Base-by-base conservation (phyloP, 495 filamentous ascomycete genomes). In the Copromyces sp. region DNA sequence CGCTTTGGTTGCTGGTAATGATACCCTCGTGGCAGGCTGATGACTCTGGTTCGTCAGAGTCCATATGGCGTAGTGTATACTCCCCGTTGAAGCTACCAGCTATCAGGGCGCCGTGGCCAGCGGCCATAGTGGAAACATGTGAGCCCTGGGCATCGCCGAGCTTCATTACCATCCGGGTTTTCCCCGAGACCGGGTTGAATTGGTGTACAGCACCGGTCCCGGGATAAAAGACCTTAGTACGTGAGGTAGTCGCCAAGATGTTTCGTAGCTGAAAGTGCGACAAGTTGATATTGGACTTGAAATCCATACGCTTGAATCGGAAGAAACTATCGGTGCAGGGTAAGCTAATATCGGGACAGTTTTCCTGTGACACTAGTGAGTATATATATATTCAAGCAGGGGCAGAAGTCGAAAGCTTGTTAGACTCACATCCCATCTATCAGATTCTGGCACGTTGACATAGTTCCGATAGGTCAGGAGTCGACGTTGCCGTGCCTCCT, bases 181-280 rank as follows among this genome's bases (percentile, higher is more conserved):
- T 81, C 7, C 81, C 80, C 12, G 81, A 83, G 42, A 83, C 80
- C 14, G 88, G 87, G 71, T 90, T 86, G 68, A 86, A 84, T 53
- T 85, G 82, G 37, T 82, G 79, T 32, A 96, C 82, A 69, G 86
- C 86, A 20, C 85, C 87, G 72, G 84, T 83, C 37, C 85, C 85
- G 37, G 93, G 89, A 79, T 96, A 97, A 80, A 91, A 94, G 45
- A 92, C 82, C 68, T 93, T 89, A 68, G 91, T 91, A 53, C 90
- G 90, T 11, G 91, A 91, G 20, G 89, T 87, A 68, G 89, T 87
- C 3, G 90, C 90, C 72, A 98, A 85, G 2, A 95, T 81, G 78
- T 97, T 95, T 68, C 95, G 92, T 17, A 98, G 87, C 76, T 98
- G 95, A 76, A 97, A 97, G 80, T 98, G 95, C 42, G 91, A 84